Base-by-base conservation (phyloP, 23 red algal genomes). In the Gracilaria caudata region DNA sequence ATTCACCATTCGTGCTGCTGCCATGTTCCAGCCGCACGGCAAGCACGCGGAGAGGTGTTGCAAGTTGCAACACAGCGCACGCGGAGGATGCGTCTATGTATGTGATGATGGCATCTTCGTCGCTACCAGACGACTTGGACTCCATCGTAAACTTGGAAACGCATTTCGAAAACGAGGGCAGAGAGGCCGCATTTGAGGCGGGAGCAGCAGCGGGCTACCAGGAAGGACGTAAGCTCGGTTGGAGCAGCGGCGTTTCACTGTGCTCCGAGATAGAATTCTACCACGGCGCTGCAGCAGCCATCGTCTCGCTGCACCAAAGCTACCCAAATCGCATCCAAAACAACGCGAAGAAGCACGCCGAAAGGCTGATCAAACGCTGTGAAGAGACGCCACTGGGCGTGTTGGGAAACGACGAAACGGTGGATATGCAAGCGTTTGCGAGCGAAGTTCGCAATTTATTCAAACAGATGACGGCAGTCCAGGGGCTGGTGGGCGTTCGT, bases 221-320 rank as follows among this genome's bases (percentile, higher is more conserved):
- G 3, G 55, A 68, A 3, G 85, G 70, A 21, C 85, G 68, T 10
- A 0, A 28, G 37, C 49, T 89, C 0, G 85, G 85, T 2, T 89
- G 68, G 68, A 19, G 25, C 29, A 33, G 43, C 68, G 49, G 51
- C 51, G 38, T 24, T 8, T 23, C 85, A 14, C 72, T 89, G 19
- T 41, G 68, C 34, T 19, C 72, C 16, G 68, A 89, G 75, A 24
- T 89, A 19, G 74, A 79, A 28, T 89, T 89, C 60, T 89, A 89
- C 85, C 85, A 73, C 74, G 85, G 85, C 45, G 71, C 71, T 1
- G 72, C 71, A 8, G 40, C 47, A 10, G 72, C 85, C 25, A 7
- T 89, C 3, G 38, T 89, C 3, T 3, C 59, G 35, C 73, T 89
- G n/a, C 34, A 49, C 26, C 13, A 7, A 59, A 36, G 70, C 39